These are phyloP conservation scores for Ceratocystis ficicola DNA, from an alignment of 2,329 filamentous ascomycete species.

Conservation along the genomic window DNA sequence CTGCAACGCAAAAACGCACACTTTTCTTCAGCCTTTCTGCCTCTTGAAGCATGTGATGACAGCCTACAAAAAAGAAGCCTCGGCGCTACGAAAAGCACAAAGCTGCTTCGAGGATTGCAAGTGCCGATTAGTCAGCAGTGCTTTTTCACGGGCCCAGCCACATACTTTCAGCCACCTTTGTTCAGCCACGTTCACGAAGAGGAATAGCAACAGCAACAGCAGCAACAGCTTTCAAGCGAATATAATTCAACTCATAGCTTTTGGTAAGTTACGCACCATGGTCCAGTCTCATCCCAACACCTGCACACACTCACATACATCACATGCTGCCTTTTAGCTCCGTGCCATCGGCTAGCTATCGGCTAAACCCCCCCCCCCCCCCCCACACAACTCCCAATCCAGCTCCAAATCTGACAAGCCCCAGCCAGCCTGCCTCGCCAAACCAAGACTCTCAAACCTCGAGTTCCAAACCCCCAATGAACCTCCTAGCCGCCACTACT, in stretches of 20 bases:
- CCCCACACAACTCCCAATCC: background rate
- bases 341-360: constrained; percentile 4
- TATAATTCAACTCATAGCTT: background rate
- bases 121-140: background rate
- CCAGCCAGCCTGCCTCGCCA: too few relatives aligned
- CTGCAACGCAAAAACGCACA: too few relatives aligned
- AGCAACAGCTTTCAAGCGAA: too few relatives aligned
- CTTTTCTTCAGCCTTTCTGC: too few relatives aligned
- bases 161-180: background rate
- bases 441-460: background rate
- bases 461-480: background rate
- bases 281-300: background rate
- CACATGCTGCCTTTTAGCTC: background rate
- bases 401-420: background rate
- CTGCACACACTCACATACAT: background rate
- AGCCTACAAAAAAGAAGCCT: background rate
- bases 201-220: too few relatives aligned
- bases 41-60: background rate
- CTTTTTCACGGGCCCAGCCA: too few relatives aligned
- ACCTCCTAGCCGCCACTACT: background rate
- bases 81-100: background rate
- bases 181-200: background rate
- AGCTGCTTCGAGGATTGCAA: background rate
- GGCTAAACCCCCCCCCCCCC: constrained; percentile 8
- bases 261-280: background rate